These are phyloP conservation scores for Crepidotus variabilis DNA, from an alignment of 768 basidiomycete genomes.

Conservation along the genomic window DNA sequence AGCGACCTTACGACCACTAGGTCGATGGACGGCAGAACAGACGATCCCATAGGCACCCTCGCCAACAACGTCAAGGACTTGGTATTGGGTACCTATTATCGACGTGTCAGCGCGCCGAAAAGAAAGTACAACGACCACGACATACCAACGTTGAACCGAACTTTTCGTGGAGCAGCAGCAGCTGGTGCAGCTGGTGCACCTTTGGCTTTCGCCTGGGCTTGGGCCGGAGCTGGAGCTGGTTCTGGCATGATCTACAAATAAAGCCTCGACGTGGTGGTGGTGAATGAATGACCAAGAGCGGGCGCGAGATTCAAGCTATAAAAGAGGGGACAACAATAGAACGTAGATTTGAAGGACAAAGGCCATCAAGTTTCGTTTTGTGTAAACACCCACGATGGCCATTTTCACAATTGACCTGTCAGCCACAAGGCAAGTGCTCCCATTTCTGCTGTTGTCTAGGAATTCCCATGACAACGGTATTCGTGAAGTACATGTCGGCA, in stretches of 20 bases:
- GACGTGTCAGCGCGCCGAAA: conserved; percentile 4
- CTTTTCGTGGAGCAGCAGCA: conserved; percentile 69
- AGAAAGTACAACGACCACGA: conserved; percentile 4
- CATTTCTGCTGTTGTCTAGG: neutral
- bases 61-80: conserved; percentile 83
- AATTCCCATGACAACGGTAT: conserved; percentile 3
- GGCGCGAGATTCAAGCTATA: neutral
- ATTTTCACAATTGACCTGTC: conserved; percentile 2
- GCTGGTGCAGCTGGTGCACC: conserved; percentile 37
- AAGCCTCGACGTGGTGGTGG: conserved; percentile 11
- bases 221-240: conserved; percentile 17
- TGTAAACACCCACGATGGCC: conserved; percentile 4
- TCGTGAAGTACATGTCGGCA: neutral
- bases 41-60: conserved; percentile 96
- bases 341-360: conserved; percentile 2
- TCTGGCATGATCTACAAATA: conserved; percentile 21
- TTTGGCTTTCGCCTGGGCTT: conserved; percentile 31
- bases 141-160: conserved; percentile 83
- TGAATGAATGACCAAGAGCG: conserved; percentile 11
- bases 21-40: conserved; percentile 76
- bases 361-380: neutral
- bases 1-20: conserved; percentile 82
- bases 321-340: conserved; percentile 6
- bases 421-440: neutral
- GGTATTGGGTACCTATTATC: conserved; percentile 65